Percentiles rank a stretch among this genome's conserved stretches.
Evolutionary conservation across 2,329 filamentous ascomycete species (phyloP).

Genomic region (Ophiostoma quercus): DNA sequence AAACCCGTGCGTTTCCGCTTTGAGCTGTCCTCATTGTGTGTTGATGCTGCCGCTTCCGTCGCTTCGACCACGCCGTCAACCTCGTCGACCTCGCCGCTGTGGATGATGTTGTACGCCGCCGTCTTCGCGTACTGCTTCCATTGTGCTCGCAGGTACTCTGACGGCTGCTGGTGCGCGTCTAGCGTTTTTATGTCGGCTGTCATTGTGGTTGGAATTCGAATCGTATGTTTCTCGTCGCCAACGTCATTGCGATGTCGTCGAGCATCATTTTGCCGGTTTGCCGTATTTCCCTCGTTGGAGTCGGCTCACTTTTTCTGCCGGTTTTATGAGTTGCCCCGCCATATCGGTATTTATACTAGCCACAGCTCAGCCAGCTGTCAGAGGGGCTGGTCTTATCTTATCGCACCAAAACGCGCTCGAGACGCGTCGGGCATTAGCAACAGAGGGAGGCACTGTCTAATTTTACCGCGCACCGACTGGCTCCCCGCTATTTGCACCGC

Average conservation of each 20-base stretch:
- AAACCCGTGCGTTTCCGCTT: slow-evolving; percentile 35
- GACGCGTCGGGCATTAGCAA: slow-evolving; percentile 14
- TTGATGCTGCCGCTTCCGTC: too few species aligned
- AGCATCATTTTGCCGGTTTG: neutral
- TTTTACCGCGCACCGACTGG: slow-evolving; percentile 4
- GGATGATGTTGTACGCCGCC: slow-evolving; percentile 46
- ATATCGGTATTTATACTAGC: slow-evolving; percentile 4
- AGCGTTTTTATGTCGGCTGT: slow-evolving; percentile 46
- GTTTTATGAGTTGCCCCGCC: slow-evolving; percentile 21
- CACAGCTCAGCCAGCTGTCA: neutral
- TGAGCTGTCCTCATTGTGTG: neutral
- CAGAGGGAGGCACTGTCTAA: neutral
- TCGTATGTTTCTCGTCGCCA: neutral
- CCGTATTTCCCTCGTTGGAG: neutral
- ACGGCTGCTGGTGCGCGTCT: slow-evolving; percentile 74
- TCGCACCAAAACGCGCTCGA: slow-evolving; percentile 20
- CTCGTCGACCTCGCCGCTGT: slow-evolving; percentile 55
- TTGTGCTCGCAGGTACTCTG: slow-evolving; percentile 59
- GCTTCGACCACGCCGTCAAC: slow-evolving; percentile 47
- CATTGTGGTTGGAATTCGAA: slow-evolving; percentile 32
- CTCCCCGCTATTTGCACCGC: slow-evolving; percentile 11
- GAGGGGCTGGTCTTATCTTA: neutral
- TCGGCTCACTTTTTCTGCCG: neutral
- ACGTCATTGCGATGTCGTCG: neutral
- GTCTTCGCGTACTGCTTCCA: slow-evolving; percentile 72